These are phyloP conservation scores for Peterozyma toletana DNA, from an alignment of 805 yeast genomes.

Conservation along the genomic window DNA sequence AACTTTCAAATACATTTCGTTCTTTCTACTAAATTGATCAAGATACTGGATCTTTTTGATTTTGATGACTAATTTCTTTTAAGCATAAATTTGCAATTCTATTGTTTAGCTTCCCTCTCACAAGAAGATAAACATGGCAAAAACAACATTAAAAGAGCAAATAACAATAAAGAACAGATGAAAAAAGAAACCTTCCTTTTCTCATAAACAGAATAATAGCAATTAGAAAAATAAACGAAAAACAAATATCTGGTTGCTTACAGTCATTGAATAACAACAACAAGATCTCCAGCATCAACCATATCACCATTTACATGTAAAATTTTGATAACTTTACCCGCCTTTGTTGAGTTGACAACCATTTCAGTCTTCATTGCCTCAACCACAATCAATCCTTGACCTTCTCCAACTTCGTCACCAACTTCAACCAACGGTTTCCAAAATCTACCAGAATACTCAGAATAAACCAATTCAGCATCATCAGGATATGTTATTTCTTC, in stretches of 20 bases:
- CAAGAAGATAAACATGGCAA: too few species aligned
- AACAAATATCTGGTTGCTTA: background rate
- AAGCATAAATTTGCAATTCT: too few species aligned
- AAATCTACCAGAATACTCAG: conserved; percentile 95
- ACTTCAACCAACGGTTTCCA: conserved; percentile 85
- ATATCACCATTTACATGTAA: conserved; percentile 86
- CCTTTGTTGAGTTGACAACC: conserved; percentile 67
- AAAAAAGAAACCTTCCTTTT: too few species aligned
- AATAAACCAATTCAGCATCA: conserved; percentile 76
- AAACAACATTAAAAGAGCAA: too few species aligned
- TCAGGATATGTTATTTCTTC: conserved; percentile 61
- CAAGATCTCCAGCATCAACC: conserved; percentile 95
- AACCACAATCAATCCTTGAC: conserved; percentile 79
- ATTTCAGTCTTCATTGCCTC: conserved; percentile 99
- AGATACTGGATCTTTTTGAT: too few species aligned
- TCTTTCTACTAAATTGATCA: too few species aligned
- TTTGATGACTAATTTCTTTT: too few species aligned
- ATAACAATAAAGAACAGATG: too few species aligned
- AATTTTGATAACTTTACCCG: conserved; percentile 68
- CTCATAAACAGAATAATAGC: too few species aligned
- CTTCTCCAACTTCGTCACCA: conserved; percentile 67
- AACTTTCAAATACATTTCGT: too few species aligned
- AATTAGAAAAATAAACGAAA: background rate
- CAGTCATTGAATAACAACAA: conserved; percentile 64
- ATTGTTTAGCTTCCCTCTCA: too few species aligned